Base-by-base conservation (phyloP, 129 eudicot genomes). In the Centaurea solstitialis region DNA sequence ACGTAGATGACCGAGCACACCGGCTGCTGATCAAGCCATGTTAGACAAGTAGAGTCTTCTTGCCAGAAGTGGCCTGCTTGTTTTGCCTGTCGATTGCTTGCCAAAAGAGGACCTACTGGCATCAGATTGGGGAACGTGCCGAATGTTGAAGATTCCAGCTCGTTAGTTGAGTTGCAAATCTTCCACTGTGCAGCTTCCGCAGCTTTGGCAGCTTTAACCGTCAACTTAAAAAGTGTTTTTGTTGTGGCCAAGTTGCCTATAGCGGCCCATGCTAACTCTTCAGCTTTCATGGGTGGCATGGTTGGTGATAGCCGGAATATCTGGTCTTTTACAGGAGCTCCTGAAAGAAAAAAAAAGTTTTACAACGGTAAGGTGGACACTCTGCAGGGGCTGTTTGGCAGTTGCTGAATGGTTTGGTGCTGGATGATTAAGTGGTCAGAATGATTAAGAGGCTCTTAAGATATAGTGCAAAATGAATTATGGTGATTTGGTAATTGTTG, bases 21-120 rank as follows among this genome's bases (percentile, higher is more conserved):
- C 73, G 88, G 85, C 62, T 87, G 89, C 41, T 81, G 85, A 70
- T 89, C 87, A 17, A 89, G 93, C 93, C 90, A 89, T 41, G 87
- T n/a, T 10, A 89, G 65, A 35, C 90, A 86, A 12, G 71, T 67
- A 11, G 89, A 64, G 84, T 89, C 93, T 62, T 80, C 89, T 23
- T 79, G 72, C 88, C 89, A 90, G 65, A 88, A 85, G 21, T 50
- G 62, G 21, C 62, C 62, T 50, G 62, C 62, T 50, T 50, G 62
- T 50, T 50, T 50, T 50, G 62, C 62, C 21, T 50, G 62, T 15
- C 62, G 62, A 50, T 50, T 50, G 62, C 62, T 50, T 50, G 62
- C 62, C 21, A 50, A 50, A 4, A 50, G 62, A 4, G 90, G 92
- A 9, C 92, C 90, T 7, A 90, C 59, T 2, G 95, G 84, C 43